Evolutionary conservation across 2,329 filamentous ascomycete species (phyloP), one percentile per base, ranked within the genome.

Genomic region (Teratosphaeria viscida): DNA sequence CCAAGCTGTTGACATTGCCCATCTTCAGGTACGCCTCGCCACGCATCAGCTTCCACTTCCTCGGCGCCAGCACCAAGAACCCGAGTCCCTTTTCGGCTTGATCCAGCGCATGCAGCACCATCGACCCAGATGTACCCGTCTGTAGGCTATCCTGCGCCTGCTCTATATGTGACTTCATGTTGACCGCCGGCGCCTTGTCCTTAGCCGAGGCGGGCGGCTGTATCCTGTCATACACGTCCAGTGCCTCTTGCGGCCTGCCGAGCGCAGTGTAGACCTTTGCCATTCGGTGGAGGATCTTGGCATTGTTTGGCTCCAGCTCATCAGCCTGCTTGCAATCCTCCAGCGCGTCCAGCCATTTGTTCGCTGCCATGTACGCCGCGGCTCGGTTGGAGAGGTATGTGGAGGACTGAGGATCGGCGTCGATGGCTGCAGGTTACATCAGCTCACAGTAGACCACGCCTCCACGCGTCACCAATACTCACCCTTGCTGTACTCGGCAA

Each of bases 401-500:
- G 39, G 92, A 80, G 57, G 92, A 95, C 68, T 86, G 81, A 58
- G 92, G 92, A 69, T 92, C 86, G 63, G 92, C 83, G 67, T 94
- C 88, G 70, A 99, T 88, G 62, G 94, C 94, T 96, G 72, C 54
- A 60, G 16, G 55, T 54, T 49, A 49, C 47, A 52, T 65, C 59
- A 65, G 62, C 55, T 43, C 16, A 52, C 19, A 65, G 72, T 68
- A 72, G 26, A 60, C 60, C 12, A 59, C 10, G 29, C 34, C 3
- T 54, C 35, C 35, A 5, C 14, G 29, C 26, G 23, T 27, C 29
- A 57, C 39, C 4, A 5, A 53, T 52, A 69, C 80, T 61, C 80
- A 96, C 92, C 92, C 84, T 95, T 96, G 67, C 89, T 90, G 75
- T 97, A 99, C 75, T 96, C 90, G 66, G 89, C 83, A 72, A 97